Evolutionary conservation across 192 early-diverging fungal species (phyloP), one percentile per base, ranked within the genome.

Genomic region (Lobosporangium transversale): DNA sequence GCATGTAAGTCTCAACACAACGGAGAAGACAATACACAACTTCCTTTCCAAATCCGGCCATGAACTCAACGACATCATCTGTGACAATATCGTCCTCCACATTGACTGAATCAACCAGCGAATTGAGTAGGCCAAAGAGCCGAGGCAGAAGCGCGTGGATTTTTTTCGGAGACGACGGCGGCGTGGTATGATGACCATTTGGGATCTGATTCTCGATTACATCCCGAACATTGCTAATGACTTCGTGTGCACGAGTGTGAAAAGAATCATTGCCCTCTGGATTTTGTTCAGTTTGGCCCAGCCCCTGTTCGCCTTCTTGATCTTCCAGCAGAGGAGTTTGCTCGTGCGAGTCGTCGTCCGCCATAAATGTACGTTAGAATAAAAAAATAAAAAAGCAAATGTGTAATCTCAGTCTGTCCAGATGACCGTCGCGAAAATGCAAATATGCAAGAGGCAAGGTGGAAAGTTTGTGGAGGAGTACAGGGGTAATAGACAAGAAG

Each of bases 51-150:
- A 74, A 52, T 21, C 70, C 50, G 4, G 64, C 48, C 12, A 80
- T 35, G 32, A 61, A 80, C 40, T 68, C 70, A 31, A 80, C 55
- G 14, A 73, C 70, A 5, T 73, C 70, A 14, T 67, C 64, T 2
- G 70, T 75, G 10, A 80, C 20, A 33, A 73, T 57, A 18, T 70
- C 70, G 36, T 80, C 70, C 29, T 75, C 69, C 14, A 66, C 69
- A 8, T 54, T 50, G 21, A 55, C 26, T 1, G 55, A 45, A 42
- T 80, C 68, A 18, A 80, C 69, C 18, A 73, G 45, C 2, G 64
- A 54, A 52, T 80, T 73, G 58, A 80, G 59, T n/a, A 80, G 32
- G 20, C 50, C 35, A 51, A 80, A 64, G 64, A 80, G 69, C 12
- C 66, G 29, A n/a, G 62, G 79, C 20, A 73, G 48, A 21, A 80